Evolutionary conservation across 257 asterid genomes (phyloP), one percentile per base, ranked within the genome.

Genomic region (Solanum appendiculatum): DNA sequence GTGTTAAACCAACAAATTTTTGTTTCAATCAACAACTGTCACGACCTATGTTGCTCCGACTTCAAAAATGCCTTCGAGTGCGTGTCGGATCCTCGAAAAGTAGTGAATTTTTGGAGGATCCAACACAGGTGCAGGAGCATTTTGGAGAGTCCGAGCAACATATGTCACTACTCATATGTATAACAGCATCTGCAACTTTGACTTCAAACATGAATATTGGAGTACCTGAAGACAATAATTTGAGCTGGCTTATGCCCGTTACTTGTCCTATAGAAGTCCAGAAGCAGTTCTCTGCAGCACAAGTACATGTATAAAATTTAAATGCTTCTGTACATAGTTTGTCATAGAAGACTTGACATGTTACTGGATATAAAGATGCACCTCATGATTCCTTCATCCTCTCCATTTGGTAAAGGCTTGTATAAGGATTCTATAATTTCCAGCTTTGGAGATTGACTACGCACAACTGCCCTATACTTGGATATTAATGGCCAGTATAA

Each of bases 381-480:
- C 99, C 98, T 92, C 95, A 96, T 94, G 88, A 96, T 95, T 88
- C 99, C 99, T 46, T 90, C 98, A 92, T 96, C 99, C 82, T 89
- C 91, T 72, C 98, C 99, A 90, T 96, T 89, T 54, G 95, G 95
- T 56, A 91, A 91, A 86, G 98, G 99, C 91, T 94, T 96, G 91
- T 83, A 96, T 88, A 96, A 89, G 88, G 97, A 90, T 87, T 94
- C 97, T 31, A 96, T 92, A 97, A 96, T 94, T 90, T 96, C 98
- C 90, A 93, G 90, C 90, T 92, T 96, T 40, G 99, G 88, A 83
- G 98, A 90, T 88, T 96, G 98, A 48, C 95, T 90, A 84, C 99
- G 93, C 60, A 96, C 98, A 89, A 96, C 97, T 89, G 99, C 99
- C 89, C 98, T 91, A 86, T 96, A 96, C 89, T 92, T 94, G 73